Base-by-base conservation (phyloP, 140 eudicot genomes). In the Erigeron philadelphicus region DNA sequence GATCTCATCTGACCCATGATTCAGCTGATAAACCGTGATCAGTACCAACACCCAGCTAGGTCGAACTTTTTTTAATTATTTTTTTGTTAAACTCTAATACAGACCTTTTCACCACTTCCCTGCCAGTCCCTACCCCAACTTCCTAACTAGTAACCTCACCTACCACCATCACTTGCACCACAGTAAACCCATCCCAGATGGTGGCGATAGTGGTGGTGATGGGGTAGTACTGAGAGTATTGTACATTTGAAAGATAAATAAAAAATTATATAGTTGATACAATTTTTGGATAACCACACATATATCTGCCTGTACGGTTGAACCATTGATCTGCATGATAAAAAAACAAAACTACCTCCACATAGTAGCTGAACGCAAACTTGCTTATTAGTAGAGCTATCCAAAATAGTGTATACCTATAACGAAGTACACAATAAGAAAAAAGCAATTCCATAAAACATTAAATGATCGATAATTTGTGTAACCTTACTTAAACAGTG, bases 321-420 rank as follows among this genome's bases (percentile, higher is more conserved):
- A 31, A 31, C 38, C 5, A 5, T 31, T 31, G 38, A 31, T 31
- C 38, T 50, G 15, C 46, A 52, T 63, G 21, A 64, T 45, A 73
- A 48, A 60, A 1, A 70, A 25, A 64, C 66, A 16, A 56, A 52
- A 55, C 13, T 83, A 89, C 99, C 99, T 94, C 99, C 60, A 94
- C 97, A 76, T 89, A 94, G 80, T 84, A 94, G 87, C 99, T 94
- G 83, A 94, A 94, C 8, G 99, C 94, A n/a, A 94, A 82, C 89
- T 94, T 94, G 95, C 97, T 68, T 77, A 89, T 79, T 40, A 94
- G 83, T 74, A 94, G 82, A 76, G 82, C 72, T 70, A 89, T 87
- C 99, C 99, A 94, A 79, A 87, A 94, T 7, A 87, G 71, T 7
- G 99, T 85, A 68, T 94, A 94, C 89, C 99, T 93, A 74, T 61